Conservation (phyloP, 345 rosid genomes). For the Cardamine chenopodiifolia region DNA sequence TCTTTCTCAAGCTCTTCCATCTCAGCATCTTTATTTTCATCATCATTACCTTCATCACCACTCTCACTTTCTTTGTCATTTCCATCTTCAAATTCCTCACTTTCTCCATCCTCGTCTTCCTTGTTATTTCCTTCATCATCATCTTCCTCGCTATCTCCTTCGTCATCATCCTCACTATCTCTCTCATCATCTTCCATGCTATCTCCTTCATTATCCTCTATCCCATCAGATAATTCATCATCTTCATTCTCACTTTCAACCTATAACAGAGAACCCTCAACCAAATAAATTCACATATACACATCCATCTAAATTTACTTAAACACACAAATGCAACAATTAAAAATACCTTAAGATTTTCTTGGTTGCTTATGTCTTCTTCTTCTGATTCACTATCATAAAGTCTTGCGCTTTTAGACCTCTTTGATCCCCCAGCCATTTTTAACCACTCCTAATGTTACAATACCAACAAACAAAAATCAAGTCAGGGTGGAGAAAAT, state of each 20-base stretch:
- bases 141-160: conserved; percentile 26
- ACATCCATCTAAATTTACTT: background rate
- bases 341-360: conserved; percentile 21
- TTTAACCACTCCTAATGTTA: conserved; percentile 7
- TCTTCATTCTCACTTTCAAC: conserved; percentile 27
- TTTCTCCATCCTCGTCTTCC: conserved; percentile 42
- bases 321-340: background rate
- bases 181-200: conserved; percentile 27
- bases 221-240: conserved; percentile 5
- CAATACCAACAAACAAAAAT: background rate
- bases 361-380: conserved; percentile 48
- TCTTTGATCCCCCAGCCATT: conserved; percentile 50
- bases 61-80: conserved; percentile 64
- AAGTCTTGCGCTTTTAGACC: conserved; percentile 42
- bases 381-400: conserved; percentile 42
- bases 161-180: conserved; percentile 35
- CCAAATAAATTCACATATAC: conserved; percentile 13
- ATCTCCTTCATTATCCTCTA: conserved; percentile 34
- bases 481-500: background rate
- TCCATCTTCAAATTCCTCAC: conserved; percentile 51
- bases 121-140: conserved; percentile 31
- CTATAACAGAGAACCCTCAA: background rate
- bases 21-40: conserved; percentile 51
- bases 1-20: conserved; percentile 90
- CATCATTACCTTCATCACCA: conserved; percentile 29